Evolutionary conservation across 345 rosid genomes (phyloP), one percentile per base, ranked within the genome.

Genomic region (Reutealis trisperma): DNA sequence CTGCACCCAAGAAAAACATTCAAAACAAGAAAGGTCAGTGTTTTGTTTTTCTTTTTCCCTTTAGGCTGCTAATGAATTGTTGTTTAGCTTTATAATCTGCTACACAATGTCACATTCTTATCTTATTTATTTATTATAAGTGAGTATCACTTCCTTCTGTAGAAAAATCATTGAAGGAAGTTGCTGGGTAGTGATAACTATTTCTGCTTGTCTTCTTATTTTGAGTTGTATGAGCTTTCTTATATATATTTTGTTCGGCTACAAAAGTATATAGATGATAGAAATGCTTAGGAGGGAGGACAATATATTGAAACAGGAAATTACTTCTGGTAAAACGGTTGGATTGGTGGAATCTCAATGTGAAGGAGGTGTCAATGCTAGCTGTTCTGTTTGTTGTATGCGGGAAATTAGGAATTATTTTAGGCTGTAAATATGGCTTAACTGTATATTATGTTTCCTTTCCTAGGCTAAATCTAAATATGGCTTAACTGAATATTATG

Each of bases 21-120:
- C 32, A 63, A 37, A 82, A 71, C 51, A 81, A 71, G 5, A 78
- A 83, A 82, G 92, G 90, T 90, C 57, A 15, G 77, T 16, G 8
- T 12, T 72, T 55, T 15, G 2, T 7, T 47, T 13, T 60, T 21
- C 55, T 55, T 44, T 47, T 30, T 16, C 6, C 22, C 18, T 24
- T 32, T 22, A 6, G 16, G 16, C 1, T 54, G 19, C 8, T 47
- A 47, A 12, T 61, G 27, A 25, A 25, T 30, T 25, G 65, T 61
- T 61, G 19, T 27, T 25, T 25, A 61, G 65, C 41, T 25, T 25
- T 61, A 61, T 13, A 27, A n/a, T 60, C 18, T 61, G 65, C 65
- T 3, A 25, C 65, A 27, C 10, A 14, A 25, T 61, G 5, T 61
- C 2, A 25, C 37, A n/a, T 67, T 8, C n/a, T 67, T 44, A 44